Base-by-base conservation (phyloP, 805 yeast genomes). In the Dipodascus geniculatus region DNA sequence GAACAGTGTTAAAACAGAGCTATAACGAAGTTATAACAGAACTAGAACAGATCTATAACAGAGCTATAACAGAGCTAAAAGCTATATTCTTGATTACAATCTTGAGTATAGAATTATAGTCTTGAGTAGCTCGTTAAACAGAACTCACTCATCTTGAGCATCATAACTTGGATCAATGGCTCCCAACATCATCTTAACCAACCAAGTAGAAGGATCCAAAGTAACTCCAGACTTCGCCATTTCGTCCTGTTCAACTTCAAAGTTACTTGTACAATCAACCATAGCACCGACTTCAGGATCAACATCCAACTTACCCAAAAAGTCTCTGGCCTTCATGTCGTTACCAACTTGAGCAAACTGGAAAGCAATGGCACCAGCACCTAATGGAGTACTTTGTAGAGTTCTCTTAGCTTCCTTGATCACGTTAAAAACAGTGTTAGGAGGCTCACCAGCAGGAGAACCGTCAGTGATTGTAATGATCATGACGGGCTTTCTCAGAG, bases 271-370 rank as follows among this genome's bases (percentile, higher is more conserved):
- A 52, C 63, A 58, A 49, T 65, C 68, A 14, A 65, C 65, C 55
- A 62, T 50, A 9, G 42, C 48, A 22, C 68, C 68, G 23, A 63
- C 65, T 6, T 55, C 57, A 16, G 57, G 63, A 48, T 64, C 66
- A 24, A 56, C 52, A 48, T 64, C 68, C 16, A 65, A 59, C 53
- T 57, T 51, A n/a, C 56, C 56, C 6, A 65, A 53, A 57, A 64
- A 65, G 22, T 64, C 59, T 17, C 65, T 53, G 3, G 68, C 68
- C 52, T 61, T 59, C 38, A 61, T 48, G 54, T 65, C 68, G 51
- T 58, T 61, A 11, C 68, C 68, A 22, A 65, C 68, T 53, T 65
- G 68, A 14, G 68, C 65, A 48, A 65, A 64, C 56, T 65, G 68
- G 57, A 65, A 61, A 9, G 66, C 64, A 19, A 64, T 58, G 14